phyloP scores from a whole-genome alignment of 1,284 basidiomycete genomes.

The Mycena sp. region DNA sequence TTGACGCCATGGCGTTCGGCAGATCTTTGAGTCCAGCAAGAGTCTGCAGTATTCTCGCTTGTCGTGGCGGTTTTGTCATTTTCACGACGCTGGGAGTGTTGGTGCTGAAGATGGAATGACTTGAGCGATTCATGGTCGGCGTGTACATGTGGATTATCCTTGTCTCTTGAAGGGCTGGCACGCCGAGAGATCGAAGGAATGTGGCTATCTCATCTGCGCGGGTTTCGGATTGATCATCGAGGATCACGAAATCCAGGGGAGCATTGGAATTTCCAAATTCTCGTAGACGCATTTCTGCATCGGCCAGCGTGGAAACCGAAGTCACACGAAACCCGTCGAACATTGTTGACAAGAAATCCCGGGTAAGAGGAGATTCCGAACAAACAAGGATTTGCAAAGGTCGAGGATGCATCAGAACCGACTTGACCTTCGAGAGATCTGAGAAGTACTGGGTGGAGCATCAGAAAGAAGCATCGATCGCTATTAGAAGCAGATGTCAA shows the following conservation, averaged over 20 bases:
- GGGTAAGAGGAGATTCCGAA: constrained; percentile 68
- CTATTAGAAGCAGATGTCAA: constrained; percentile 24
- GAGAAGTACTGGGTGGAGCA: constrained; percentile 46
- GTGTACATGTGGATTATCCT: constrained; percentile 79
- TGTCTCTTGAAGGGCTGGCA: constrained; percentile 57
- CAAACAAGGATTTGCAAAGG: constrained; percentile 65
- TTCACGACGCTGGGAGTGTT: constrained; percentile 68
- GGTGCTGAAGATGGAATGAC: constrained; percentile 60
- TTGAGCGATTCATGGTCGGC: constrained; percentile 64
- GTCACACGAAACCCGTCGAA: constrained; percentile 64
- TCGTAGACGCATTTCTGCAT: constrained; percentile 56
- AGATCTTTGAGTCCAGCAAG: constrained; percentile 68
- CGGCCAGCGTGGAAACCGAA: constrained; percentile 55
- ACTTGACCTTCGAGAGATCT: constrained; percentile 59
- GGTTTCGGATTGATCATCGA: constrained; percentile 73
- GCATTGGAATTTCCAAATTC: constrained; percentile 46
- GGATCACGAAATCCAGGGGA: constrained; percentile 69
- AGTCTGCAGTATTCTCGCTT: constrained; percentile 67
- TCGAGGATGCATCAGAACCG: constrained; percentile 55
- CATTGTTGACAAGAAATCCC: constrained; percentile 65
- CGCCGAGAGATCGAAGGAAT: constrained; percentile 54
- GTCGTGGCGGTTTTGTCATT: constrained; percentile 77
- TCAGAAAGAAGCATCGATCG: constrained; percentile 4
- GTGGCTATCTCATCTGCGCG: constrained; percentile 64
- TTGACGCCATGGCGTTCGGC: constrained; percentile 53